Base-by-base conservation (phyloP, 148 eudicot genomes). In the Talinum fruticosum region DNA sequence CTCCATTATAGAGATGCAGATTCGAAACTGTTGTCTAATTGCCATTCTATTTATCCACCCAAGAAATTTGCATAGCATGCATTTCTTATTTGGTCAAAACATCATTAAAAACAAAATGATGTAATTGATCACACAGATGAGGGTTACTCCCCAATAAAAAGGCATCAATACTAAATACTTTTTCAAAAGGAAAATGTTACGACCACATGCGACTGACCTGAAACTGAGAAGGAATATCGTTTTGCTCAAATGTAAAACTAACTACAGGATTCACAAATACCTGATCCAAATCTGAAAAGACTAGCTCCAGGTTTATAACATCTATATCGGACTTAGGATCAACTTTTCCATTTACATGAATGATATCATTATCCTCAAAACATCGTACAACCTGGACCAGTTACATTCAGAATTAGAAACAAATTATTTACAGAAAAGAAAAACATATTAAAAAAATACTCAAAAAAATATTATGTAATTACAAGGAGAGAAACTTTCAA, bases 341-440 rank as follows among this genome's bases (percentile, higher is more conserved):
- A 84, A 96, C 89, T 85, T 86, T 91, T 69, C 97, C 99, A 84
- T 83, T 93, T 35, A 96, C 95, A 81, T 96, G 99, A 82, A 96
- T 86, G 76, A 96, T 87, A 84, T 96, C 99, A 82, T 96, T 90
- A 83, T 96, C 99, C 83, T 96, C 99, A 82, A 96, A 96, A 90
- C 99, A 96, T 7, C 99, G 97, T 41, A 96, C 99, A 81, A 96
- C 99, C 99, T 96, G 87, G 71, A 85, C 29, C 77, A 68, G 26
- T 34, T 41, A 76, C 24, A 44, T 70, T 62, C 54, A 64, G 45
- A 16, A 30, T 38, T 12, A 71, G 59, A 45, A 69, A 34, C 3
- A 68, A 21, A 33, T 44, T 18, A 29, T 30, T 35, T 41, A 41
- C 47, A 6, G 8, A 1, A 1, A 38, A 38, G 8, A 38, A 38